phyloP scores from a whole-genome alignment of 129 eudicot genomes.

The Helichrysum umbraculigerum region DNA sequence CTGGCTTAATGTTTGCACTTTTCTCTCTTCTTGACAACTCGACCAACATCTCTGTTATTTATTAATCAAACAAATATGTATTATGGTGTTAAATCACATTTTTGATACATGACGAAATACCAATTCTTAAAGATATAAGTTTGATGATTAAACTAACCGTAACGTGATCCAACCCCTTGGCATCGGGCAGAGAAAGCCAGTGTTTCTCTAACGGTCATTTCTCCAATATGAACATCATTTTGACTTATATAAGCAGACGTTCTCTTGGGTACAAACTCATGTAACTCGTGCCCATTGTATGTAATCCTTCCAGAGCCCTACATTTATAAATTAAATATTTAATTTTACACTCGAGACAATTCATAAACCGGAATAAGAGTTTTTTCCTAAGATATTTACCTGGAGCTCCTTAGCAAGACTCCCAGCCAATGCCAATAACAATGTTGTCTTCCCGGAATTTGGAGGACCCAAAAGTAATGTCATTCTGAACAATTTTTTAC shows the following conservation, averaged over 20 bases:
- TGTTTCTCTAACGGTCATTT: slow-evolving; percentile 88
- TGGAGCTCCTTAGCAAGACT: slow-evolving; percentile 45
- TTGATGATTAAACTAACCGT: slow-evolving; percentile 45
- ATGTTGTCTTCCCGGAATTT: slow-evolving; percentile 80
- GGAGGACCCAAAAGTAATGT: slow-evolving; percentile 95
- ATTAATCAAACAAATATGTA: slow-evolving; percentile 1
- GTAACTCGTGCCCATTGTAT: slow-evolving; percentile 68
- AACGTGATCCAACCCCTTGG: slow-evolving; percentile 78
- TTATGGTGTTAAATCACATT: neutral
- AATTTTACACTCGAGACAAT: neutral
- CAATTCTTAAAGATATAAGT: neutral
- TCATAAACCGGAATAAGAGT: neutral
- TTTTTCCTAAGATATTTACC: slow-evolving; percentile 28
- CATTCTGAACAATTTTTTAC: slow-evolving; percentile 45
- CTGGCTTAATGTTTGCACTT: slow-evolving; percentile 75
- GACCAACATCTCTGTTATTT: slow-evolving; percentile 62
- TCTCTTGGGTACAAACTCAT: slow-evolving; percentile 75
- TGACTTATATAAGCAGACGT: slow-evolving; percentile 88
- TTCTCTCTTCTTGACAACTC: slow-evolving; percentile 88
- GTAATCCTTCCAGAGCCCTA: slow-evolving; percentile 63
- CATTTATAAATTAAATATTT: neutral
- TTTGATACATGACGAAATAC: neutral
- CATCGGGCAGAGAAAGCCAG: slow-evolving; percentile 70
- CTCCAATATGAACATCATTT: slow-evolving; percentile 73
- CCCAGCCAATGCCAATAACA: slow-evolving; percentile 73